Conservation (phyloP, 371 early-diverging fungal species). For the Zychaea mexicana region DNA sequence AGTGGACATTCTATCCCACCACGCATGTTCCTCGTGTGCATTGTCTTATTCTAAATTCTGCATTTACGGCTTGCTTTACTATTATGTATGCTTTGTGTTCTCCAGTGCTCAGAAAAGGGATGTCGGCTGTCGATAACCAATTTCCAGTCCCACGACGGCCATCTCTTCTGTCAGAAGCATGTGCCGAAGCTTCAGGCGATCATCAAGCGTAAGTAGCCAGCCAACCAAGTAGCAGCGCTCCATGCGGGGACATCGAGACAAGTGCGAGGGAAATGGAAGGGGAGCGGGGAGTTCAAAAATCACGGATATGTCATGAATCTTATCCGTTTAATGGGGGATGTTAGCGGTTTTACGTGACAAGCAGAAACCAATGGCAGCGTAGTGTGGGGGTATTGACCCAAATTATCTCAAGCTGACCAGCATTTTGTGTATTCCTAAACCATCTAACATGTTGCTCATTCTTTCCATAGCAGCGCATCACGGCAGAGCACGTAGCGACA, state of each 20-base stretch:
- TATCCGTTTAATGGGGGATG: background rate
- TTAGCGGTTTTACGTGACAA: too few species aligned
- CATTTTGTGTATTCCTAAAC: too few species aligned
- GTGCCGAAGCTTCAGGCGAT: conserved; percentile 43
- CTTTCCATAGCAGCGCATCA: background rate
- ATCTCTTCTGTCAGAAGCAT: conserved; percentile 42
- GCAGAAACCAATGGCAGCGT: too few species aligned
- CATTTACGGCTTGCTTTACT: background rate
- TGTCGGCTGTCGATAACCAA: conserved; percentile 41
- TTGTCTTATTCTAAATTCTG: conserved; percentile 1
- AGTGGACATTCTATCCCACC: background rate
- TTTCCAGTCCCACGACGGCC: conserved; percentile 33
- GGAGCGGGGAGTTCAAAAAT: background rate
- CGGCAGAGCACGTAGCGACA: background rate
- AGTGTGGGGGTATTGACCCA: too few species aligned
- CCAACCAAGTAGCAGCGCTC: background rate
- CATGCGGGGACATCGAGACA: background rate
- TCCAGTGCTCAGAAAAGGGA: conserved; percentile 32
- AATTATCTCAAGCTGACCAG: too few species aligned
- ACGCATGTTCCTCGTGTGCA: too few species aligned
- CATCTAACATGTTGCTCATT: too few species aligned
- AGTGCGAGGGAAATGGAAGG: background rate
- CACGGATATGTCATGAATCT: background rate
- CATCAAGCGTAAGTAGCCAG: conserved; percentile 16
- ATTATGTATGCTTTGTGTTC: too few species aligned